These are phyloP conservation scores for Rhizopogon vesiculosus DNA, from an alignment of 768 basidiomycete species.

Conservation along the genomic window DNA sequence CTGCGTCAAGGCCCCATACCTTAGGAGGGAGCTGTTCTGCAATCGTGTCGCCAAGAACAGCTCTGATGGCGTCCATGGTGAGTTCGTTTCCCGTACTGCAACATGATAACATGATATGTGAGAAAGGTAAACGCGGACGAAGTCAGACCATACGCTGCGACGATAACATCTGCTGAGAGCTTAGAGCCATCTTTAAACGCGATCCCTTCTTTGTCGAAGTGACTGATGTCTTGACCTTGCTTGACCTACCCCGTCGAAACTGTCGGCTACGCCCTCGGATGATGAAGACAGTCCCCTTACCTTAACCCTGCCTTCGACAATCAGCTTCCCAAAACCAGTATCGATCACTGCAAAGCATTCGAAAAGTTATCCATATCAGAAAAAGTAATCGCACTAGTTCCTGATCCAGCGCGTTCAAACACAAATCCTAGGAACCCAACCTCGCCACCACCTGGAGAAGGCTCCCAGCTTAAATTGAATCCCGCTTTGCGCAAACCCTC, in stretches of 20 bases:
- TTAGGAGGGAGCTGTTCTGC: not conserved
- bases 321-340: constrained; percentile 7
- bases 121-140: not conserved
- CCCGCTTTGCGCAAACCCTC: not conserved
- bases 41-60: not conserved
- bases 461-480: not conserved
- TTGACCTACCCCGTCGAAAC: constrained; percentile 16
- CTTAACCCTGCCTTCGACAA: not conserved
- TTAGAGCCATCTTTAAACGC: constrained; percentile 35
- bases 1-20: not conserved
- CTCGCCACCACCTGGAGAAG: not conserved
- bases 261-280: not conserved
- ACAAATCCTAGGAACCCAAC: not conserved
- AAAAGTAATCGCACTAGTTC: not conserved
- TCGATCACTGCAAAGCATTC: not conserved
- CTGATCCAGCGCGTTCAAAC: not conserved
- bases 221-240: constrained; percentile 30
- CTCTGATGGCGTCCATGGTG: not conserved
- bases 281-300: not conserved
- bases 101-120: not conserved
- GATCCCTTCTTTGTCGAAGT: constrained; percentile 36
- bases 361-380: not conserved
- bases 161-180: constrained; percentile 39
- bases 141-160: constrained; percentile 41
- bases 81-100: not conserved